Base-by-base conservation (phyloP, 1,284 basidiomycete species). In the Ganoderma lucidum region DNA sequence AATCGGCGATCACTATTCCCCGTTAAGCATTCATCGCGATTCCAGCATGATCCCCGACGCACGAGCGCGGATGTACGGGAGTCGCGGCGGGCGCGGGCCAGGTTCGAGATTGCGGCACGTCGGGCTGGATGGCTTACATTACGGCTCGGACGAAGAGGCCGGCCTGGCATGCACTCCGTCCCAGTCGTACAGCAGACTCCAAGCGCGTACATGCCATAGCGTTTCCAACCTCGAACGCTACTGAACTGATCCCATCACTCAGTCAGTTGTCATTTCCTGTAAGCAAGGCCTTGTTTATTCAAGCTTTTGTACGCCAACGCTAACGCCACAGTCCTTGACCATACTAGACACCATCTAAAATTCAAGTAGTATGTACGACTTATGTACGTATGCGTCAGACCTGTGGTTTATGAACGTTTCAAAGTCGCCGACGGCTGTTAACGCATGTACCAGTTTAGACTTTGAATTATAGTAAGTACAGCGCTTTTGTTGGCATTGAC, bases 11-110 rank as follows among this genome's bases (percentile, higher is more conserved):
- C 56, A 17, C 15, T 37, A 35, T 58, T 51, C 48, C n/a, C 48
- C 48, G 48, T 51, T 51, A 51, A 51, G 48, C 48, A 15, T 48
- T 48, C 45, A 48, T 48, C 45, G n/a, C 48, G 48, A 51, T 51
- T 51, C 48, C 35, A 35, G 35, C 35, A 51, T 51, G 48, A 51
- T 51, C 48, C 48, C 48, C 48, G 48, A 51, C 48, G 23, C 48
- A 28, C 23, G 19, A 51, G 48, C 48, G n/a, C 48, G 23, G 3
- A 23, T 23, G 48, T 23, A 12, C 23, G 9, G 23, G n/a, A 23
- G 45, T n/a, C 3, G 19, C n/a, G 45, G 6, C 19, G 44, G 17
- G 17, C 19, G n/a, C 6, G 45, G 45, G 19, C 48, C 15, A 45
- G 44, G 19, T n/a, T 51, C n/a, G 9, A 51, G 48, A 3, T 28